A percentile compares a stretch with the other conserved stretches of the same genome.
Conservation (phyloP, 208 protist genomes). For the Leishmania lainsoni region DNA sequence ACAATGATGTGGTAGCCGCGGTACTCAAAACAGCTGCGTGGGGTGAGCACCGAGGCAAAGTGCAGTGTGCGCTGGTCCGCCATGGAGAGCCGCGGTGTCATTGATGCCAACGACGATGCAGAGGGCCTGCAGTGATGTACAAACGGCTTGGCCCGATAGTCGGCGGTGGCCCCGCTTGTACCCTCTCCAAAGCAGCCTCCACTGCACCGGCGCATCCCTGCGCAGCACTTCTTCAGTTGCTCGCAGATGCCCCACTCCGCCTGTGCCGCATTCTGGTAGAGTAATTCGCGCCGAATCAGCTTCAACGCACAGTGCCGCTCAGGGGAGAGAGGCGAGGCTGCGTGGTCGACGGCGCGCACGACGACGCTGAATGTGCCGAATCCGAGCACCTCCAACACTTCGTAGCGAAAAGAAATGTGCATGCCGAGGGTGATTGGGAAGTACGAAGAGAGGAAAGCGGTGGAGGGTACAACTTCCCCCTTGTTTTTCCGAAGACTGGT, state of each 20-base stretch:
- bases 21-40: constrained; percentile 46
- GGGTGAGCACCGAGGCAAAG: constrained; percentile 17
- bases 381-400: constrained; percentile 72
- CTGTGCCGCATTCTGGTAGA: constrained; percentile 52
- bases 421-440: constrained; percentile 90
- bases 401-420: constrained; percentile 92
- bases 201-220: constrained; percentile 9
- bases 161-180: background rate
- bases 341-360: constrained; percentile 84
- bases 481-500: background rate
- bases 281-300: constrained; percentile 30
- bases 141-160: background rate
- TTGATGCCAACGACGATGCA: background rate
- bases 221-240: constrained; percentile 32
- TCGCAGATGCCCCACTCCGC: constrained; percentile 49
- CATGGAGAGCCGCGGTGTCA: constrained; percentile 8
- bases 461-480: background rate
- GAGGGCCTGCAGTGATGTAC: background rate
- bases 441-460: constrained; percentile 43
- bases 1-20: constrained; percentile 62
- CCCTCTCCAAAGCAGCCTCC: background rate
- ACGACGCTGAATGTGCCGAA: constrained; percentile 87
- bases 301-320: constrained; percentile 37
- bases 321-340: constrained; percentile 29
- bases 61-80: constrained; percentile 19